Evolutionary conservation across 2,329 filamentous ascomycete genomes (phyloP).

Genomic region (Hypoxylon sp.): DNA sequence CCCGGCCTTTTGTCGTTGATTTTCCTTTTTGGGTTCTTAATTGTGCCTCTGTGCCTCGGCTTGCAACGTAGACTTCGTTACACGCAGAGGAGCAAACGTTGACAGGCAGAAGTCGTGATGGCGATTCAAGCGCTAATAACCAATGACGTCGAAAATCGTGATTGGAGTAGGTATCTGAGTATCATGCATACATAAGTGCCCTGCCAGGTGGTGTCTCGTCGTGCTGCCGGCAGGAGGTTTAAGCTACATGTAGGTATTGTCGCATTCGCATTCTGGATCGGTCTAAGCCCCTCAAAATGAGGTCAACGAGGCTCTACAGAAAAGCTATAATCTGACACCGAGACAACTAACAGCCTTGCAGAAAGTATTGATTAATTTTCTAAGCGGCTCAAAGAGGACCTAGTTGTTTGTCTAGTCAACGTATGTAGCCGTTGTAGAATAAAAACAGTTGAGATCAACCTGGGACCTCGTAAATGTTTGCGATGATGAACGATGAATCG

Average conservation of each 20-base stretch:
- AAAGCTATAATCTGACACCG: conserved; percentile 4
- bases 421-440: background rate
- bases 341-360: conserved; percentile 1
- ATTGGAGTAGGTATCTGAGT: conserved; percentile 7
- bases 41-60: conserved; percentile 33
- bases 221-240: background rate
- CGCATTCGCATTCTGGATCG: conserved; percentile 18
- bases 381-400: conserved; percentile 1
- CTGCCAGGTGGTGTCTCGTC: conserved; percentile 12
- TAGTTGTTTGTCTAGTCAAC: background rate
- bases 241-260: conserved; percentile 3
- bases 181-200: conserved; percentile 16
- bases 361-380: conserved; percentile 8
- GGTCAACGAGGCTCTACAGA: background rate
- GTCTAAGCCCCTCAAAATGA: background rate
- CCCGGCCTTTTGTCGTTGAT: conserved; percentile 25
- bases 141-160: conserved; percentile 4
- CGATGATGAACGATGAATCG: too few species aligned
- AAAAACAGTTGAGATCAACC: too few species aligned
- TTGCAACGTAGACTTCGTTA: conserved; percentile 31
- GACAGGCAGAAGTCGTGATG: conserved; percentile 6
- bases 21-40: conserved; percentile 23
- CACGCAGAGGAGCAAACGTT: conserved; percentile 12
- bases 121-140: conserved; percentile 1
- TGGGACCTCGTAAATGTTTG: too few species aligned